These are phyloP conservation scores for Tetrahymena thermophila DNA, from an alignment of 73 alveolate species.

Conservation along the genomic window DNA sequence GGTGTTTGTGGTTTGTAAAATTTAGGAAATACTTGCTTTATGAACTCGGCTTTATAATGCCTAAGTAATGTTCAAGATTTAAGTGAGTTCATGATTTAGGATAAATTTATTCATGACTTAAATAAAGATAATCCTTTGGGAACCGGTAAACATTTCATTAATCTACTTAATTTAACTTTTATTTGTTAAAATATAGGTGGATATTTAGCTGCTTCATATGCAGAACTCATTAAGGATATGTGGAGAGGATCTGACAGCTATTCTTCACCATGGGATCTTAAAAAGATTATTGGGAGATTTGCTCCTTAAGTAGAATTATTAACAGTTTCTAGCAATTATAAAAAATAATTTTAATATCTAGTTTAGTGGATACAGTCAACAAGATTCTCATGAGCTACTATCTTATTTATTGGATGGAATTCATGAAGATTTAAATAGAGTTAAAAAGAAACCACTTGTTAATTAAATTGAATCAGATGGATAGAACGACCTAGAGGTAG, in stretches of 20 bases:
- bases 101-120: conserved; percentile 63
- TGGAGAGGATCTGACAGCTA: conserved; percentile 53
- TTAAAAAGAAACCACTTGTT: conserved; percentile 79
- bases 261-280: conserved; percentile 63
- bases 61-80: conserved; percentile 74
- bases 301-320: conserved; percentile 52
- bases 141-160: not conserved
- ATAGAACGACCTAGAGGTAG: conserved; percentile 74
- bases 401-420: conserved; percentile 83
- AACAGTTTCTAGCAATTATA: not conserved
- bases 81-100: conserved; percentile 72
- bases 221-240: conserved; percentile 76
- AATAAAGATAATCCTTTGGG: conserved; percentile 90
- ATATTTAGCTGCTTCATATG: conserved; percentile 78
- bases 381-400: conserved; percentile 77
- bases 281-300: conserved; percentile 59
- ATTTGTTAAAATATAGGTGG: conserved; percentile 48
- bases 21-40: conserved; percentile 97
- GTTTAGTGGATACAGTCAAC: conserved; percentile 77
- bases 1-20: conserved; percentile 88
- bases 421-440: conserved; percentile 94
- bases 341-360: not conserved
- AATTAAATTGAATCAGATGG: conserved; percentile 57
- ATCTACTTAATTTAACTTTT: too few relatives aligned
- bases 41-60: conserved; percentile 95